Base-by-base conservation (phyloP, 2,329 filamentous ascomycete genomes). In the Torrubiellomyces zombiae region DNA sequence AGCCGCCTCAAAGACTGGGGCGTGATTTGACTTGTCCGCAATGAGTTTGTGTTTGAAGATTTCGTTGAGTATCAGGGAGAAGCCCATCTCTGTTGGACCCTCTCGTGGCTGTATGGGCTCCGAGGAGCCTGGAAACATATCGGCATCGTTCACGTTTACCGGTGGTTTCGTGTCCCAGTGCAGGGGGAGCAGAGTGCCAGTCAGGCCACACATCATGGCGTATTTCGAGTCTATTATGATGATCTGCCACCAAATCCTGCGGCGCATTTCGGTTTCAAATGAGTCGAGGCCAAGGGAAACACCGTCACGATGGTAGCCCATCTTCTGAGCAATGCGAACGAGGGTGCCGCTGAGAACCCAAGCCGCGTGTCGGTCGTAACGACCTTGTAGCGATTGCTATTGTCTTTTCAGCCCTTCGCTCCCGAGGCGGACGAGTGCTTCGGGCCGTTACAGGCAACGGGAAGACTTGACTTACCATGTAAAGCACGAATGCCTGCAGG, bases 231-330 rank as follows among this genome's bases (percentile, higher is more conserved):
- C 68, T 26, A 67, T 52, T 28, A 72, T 50, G 24, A 69, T 54
- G 14, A 75, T 60, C 38, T 68, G 61, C 69, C 68, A 74, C 72
- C 72, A 78, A 12, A 76, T 53, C 6, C 73, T 56, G 21, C 72
- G 54, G n/a, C 71, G 60, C 56, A 77, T 75, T 39, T 78, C 70
- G 3, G 63, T 64, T 37, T 77, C 70, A 35, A 75, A 74, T 0
- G 69, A 66, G 0, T 61, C 53, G 2, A 75, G 50, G 2, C 60
- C 61, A 5, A 71, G 50, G 11, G 49, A 44, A 30, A 63, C 59
- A 18, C 68, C 70, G 30, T 77, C 71, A 9, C 66, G 58, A 31
- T 76, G 69, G 23, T 76, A 55, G 1, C 73, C 73, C 58, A 77
- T 71, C 39, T 72, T 71, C 39, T 75, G 66, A 1, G 69, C 71